Evolutionary conservation across 2,329 filamentous ascomycete genomes (phyloP), one percentile per base, ranked within the genome.

Genomic region (Fusarium zealandicum): DNA sequence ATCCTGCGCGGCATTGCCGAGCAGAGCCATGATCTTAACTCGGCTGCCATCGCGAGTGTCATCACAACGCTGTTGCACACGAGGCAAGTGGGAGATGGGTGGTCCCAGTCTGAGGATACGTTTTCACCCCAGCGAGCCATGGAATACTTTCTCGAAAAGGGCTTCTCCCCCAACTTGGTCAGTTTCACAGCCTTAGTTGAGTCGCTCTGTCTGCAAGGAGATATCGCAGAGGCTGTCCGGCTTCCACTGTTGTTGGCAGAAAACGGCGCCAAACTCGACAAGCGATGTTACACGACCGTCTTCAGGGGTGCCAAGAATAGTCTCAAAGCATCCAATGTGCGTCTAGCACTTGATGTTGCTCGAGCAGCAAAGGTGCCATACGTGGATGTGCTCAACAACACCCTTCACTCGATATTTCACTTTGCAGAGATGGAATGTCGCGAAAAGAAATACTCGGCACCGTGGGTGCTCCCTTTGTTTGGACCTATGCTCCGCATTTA

Each of bases 151-250:
- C 71, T 89, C 10, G 75, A 81, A 16, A 73, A 81, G n/a, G 89
- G 88, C 2, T 75, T 90, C 40, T 75, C 77, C 16, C 84, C 89
- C 18, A 89, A 90, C 59, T 73, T 83, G 12, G 75, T 85, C 51
- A 80, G 81, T 10, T 84, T 89, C 67, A 89, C 88, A 13, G 80
- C 89, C 37, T 75, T 92, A 53, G 82, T 97, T 48, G 80, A 85
- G 32, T 90, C 91, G 52, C 85, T 92, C 13, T 84, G 89, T 64
- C 78, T 85, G 52, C 82, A 67, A 8, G 71, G 69, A 8, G 67
- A 75, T 30, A 67, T 70, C 13, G 68, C 71, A 30, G 73, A 75
- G 48, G 73, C 73, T 22, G 69, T 74, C 27, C 59, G 71, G 11
- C 63, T 75, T 1, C 69, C 71, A 2, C 61, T 72, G 10, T 44